A percentile compares a stretch with the other conserved stretches of the same genome.
Conservation (phyloP, 176 grass and related monocot genomes). For the Musa acuminata region DNA sequence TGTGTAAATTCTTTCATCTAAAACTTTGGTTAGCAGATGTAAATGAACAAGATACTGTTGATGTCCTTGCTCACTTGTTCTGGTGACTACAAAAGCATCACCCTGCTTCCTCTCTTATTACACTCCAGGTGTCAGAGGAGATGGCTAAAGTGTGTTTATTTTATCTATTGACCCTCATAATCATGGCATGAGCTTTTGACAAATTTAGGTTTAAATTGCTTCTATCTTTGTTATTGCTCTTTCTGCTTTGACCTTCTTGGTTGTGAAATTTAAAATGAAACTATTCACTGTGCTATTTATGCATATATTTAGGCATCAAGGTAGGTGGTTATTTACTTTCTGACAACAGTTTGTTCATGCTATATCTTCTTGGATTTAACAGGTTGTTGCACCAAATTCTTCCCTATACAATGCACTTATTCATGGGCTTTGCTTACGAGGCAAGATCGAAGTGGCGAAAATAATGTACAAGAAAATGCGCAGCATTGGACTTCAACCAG, state of each 20-base stretch:
- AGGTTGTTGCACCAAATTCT: constrained; percentile 43
- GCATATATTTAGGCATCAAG: background rate
- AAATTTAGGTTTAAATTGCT: too few species aligned
- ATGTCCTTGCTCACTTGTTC: background rate
- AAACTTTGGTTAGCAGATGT: too few species aligned
- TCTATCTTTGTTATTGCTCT: too few species aligned
- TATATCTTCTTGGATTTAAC: constrained; percentile 8
- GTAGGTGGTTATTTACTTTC: too few species aligned
- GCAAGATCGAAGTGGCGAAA: constrained; percentile 44
- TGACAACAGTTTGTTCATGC: background rate
- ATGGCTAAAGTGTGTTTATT: too few species aligned
- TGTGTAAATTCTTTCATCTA: too few species aligned
- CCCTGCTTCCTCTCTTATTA: too few species aligned
- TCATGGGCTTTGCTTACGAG: constrained; percentile 61
- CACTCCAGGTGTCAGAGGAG: too few species aligned
- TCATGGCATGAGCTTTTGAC: too few species aligned
- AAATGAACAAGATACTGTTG: background rate
- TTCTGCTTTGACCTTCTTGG: background rate
- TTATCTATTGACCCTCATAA: too few species aligned
- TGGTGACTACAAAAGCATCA: too few species aligned
- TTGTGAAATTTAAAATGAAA: background rate
- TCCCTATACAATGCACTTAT: constrained; percentile 61
- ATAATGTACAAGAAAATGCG: constrained; percentile 46
- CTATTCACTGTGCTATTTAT: background rate
- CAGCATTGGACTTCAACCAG: constrained; percentile 48